Percentiles rank a stretch among this genome's conserved stretches.
Conservation (phyloP, 768 basidiomycete genomes). For the Asterophora parasitica region DNA sequence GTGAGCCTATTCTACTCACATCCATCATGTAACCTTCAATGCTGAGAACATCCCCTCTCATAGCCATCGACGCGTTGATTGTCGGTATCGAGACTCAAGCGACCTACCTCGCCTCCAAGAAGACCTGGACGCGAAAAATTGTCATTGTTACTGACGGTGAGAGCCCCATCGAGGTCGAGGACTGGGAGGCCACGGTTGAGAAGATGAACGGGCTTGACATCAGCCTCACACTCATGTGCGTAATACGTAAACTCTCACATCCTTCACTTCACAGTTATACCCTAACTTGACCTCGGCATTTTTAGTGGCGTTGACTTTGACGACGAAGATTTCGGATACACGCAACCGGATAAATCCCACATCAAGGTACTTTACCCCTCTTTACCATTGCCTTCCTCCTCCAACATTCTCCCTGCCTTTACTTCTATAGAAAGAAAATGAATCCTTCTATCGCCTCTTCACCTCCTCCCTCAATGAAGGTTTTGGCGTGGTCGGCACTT, state of each 20-base stretch:
- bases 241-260: slow-evolving; percentile 2
- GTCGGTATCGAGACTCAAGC: slow-evolving; percentile 82
- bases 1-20: slow-evolving; percentile 36
- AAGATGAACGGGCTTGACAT: slow-evolving; percentile 62
- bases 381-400: not conserved
- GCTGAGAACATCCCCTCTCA: not conserved
- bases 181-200: slow-evolving; percentile 65
- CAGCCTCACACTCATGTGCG: slow-evolving; percentile 67
- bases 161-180: slow-evolving; percentile 63
- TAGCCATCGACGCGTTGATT: slow-evolving; percentile 84
- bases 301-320: slow-evolving; percentile 85
- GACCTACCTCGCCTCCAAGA: slow-evolving; percentile 60
- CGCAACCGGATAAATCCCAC: slow-evolving; percentile 62
- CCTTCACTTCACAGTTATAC: not conserved
- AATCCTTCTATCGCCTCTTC: slow-evolving; percentile 60
- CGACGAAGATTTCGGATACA: slow-evolving; percentile 59
- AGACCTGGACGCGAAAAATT: slow-evolving; percentile 82
- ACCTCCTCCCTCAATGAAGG: slow-evolving; percentile 27
- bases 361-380: slow-evolving; percentile 54
- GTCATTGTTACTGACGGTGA: slow-evolving; percentile 85
- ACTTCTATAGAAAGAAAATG: slow-evolving; percentile 57
- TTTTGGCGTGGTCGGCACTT: slow-evolving; percentile 56
- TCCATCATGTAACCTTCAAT: not conserved
- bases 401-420: not conserved
- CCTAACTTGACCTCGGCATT: not conserved